Percentiles rank a stretch among this genome's conserved stretches.
Conservation (phyloP, 148 eudicot genomes). For the Camellia lanceoleosa region DNA sequence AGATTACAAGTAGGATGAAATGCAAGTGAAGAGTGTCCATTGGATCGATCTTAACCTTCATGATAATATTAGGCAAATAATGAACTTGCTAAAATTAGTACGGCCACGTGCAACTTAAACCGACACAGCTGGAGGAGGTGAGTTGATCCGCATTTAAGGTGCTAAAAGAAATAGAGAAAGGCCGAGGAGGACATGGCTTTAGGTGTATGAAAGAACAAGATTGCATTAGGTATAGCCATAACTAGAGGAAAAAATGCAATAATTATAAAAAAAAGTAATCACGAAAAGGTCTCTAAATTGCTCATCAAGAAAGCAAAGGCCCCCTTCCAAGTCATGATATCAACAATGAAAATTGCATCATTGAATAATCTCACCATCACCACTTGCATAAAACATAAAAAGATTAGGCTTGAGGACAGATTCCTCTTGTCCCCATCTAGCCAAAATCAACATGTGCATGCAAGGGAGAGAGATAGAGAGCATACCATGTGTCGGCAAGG, state of each 20-base stretch:
- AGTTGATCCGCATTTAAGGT: neutral
- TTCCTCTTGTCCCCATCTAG: neutral
- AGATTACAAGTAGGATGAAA: neutral
- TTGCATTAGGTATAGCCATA: neutral
- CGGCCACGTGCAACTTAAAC: neutral
- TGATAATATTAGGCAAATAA: neutral
- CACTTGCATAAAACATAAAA: neutral
- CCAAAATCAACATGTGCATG: neutral
- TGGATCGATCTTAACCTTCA: neutral
- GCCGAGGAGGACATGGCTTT: neutral
- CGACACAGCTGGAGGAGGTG: neutral
- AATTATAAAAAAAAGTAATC: neutral
- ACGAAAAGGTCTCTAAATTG: neutral
- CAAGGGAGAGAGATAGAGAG: slow-evolving; percentile 5
- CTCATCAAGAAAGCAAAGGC: neutral
- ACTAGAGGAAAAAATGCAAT: neutral
- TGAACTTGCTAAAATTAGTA: neutral
- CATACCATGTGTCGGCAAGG: slow-evolving; percentile 97
- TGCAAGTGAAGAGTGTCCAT: neutral
- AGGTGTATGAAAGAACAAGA: neutral
- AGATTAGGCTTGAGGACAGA: neutral
- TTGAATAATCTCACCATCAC: neutral
- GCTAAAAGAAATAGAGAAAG: neutral
- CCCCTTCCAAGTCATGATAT: neutral
- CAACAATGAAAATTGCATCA: slow-evolving; percentile 1